These are phyloP conservation scores for Artemisia tridentata DNA, from an alignment of 129 eudicot genomes.

Conservation along the genomic window DNA sequence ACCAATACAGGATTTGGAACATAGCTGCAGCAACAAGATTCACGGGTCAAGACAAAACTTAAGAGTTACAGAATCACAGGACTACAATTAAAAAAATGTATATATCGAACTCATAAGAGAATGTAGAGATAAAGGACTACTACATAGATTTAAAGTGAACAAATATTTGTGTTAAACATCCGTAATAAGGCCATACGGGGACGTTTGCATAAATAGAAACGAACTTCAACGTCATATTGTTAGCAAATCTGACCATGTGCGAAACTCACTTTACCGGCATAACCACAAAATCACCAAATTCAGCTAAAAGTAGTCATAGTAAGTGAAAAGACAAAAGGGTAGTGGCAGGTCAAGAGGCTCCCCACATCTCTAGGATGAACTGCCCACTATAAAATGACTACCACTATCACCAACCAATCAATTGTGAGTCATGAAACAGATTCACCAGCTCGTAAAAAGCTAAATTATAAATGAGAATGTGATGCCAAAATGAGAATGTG, in stretches of 20 bases:
- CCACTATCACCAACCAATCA: no score
- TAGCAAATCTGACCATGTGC: no score
- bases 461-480: neutral
- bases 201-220: no score
- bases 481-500: neutral
- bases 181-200: neutral
- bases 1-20: conserved; percentile 96
- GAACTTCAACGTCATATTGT: no score
- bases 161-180: neutral
- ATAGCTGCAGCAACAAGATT: conserved; percentile 55
- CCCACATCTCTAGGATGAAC: no score
- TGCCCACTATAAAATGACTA: no score
- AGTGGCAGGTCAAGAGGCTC: no score
- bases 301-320: no score
- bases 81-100: neutral
- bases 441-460: neutral
- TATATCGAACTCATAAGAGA: neutral
- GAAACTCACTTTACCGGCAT: no score
- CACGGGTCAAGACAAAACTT: conserved; percentile 2
- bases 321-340: no score
- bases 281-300: no score
- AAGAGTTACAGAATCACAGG: neutral
- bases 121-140: neutral
- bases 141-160: neutral
- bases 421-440: no score